Conservation (phyloP, 2,329 filamentous ascomycete genomes). For the Colletotrichum sp. region DNA sequence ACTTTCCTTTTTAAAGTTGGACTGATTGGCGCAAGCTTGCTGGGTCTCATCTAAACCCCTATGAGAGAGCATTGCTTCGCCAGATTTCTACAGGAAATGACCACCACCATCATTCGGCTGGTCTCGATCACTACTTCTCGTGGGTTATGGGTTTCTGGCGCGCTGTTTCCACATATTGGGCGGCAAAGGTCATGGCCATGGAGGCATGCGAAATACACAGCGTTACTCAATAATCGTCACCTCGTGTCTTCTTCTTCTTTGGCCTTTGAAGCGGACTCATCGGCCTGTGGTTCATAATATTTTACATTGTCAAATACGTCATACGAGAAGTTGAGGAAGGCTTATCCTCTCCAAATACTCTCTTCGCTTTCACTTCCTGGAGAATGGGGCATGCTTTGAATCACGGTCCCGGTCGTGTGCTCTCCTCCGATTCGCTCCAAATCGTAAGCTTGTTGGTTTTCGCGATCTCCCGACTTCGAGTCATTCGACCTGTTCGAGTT, state of each 20-base stretch:
- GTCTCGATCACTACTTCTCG: neutral
- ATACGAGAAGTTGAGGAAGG: neutral
- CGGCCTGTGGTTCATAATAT: neutral
- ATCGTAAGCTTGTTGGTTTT: neutral
- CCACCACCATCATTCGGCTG: neutral
- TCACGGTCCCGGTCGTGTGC: neutral
- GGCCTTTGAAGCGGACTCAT: neutral
- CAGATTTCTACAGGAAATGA: neutral
- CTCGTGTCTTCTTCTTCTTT: neutral
- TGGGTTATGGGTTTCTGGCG: too few relatives aligned
- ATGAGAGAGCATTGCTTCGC: accelerated
- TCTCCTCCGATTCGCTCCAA: neutral
- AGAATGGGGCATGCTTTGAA: neutral
- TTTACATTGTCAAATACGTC: neutral
- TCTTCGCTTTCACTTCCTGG: slow-evolving; percentile 2
- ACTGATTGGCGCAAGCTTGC: neutral
- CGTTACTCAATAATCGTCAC: neutral
- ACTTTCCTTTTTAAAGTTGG: neutral
- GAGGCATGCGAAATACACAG: neutral
- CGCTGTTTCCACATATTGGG: neutral
- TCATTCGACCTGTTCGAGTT: neutral
- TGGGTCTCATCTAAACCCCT: neutral
- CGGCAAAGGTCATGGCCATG: neutral
- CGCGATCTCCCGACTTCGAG: neutral
- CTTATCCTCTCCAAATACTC: neutral